Evolutionary conservation across 2,329 filamentous ascomycete species (phyloP).

Genomic region (Calcarisporium arbuscula): DNA sequence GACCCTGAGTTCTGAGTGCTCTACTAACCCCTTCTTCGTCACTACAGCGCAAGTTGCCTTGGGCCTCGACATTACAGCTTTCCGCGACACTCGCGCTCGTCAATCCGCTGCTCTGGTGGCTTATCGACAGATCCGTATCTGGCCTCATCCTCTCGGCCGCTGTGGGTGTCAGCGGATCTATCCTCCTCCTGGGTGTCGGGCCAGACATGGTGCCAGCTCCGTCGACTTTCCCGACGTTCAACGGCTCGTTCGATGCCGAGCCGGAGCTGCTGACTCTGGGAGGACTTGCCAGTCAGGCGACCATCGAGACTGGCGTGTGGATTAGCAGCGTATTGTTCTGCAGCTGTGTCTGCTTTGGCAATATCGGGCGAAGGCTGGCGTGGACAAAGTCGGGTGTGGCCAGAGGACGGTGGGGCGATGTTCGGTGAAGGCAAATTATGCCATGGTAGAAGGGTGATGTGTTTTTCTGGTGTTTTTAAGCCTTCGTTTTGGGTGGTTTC

Average conservation of each 20-base stretch:
- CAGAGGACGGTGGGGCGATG: too few relatives aligned
- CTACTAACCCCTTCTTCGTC: neutral
- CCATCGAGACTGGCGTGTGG: conserved; percentile 73
- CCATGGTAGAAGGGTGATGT: too few relatives aligned
- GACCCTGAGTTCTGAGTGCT: neutral
- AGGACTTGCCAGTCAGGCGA: conserved; percentile 55
- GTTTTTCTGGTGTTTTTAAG: too few relatives aligned
- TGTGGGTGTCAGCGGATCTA: conserved; percentile 69
- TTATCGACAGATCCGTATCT: conserved; percentile 82
- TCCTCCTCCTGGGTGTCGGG: conserved; percentile 66
- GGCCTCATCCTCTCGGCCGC: conserved; percentile 74
- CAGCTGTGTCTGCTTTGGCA: conserved; percentile 92
- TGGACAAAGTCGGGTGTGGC: conserved; percentile 40
- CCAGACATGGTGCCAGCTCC: conserved; percentile 72
- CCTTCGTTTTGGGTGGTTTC: too few relatives aligned
- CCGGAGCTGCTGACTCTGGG: conserved; percentile 27
- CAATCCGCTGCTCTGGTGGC: conserved; percentile 92
- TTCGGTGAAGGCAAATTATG: too few relatives aligned
- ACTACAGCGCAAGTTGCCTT: conserved; percentile 73
- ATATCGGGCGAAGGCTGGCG: conserved; percentile 79
- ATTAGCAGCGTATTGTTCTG: conserved; percentile 91
- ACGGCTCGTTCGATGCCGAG: conserved; percentile 12
- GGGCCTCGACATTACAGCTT: conserved; percentile 91
- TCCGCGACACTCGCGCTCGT: conserved; percentile 82
- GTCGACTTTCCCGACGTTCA: conserved; percentile 31